Percentiles rank a stretch among this genome's conserved stretches.
Evolutionary conservation across 2,329 filamentous ascomycete species (phyloP).

Genomic region (Fusarium mexicanum): DNA sequence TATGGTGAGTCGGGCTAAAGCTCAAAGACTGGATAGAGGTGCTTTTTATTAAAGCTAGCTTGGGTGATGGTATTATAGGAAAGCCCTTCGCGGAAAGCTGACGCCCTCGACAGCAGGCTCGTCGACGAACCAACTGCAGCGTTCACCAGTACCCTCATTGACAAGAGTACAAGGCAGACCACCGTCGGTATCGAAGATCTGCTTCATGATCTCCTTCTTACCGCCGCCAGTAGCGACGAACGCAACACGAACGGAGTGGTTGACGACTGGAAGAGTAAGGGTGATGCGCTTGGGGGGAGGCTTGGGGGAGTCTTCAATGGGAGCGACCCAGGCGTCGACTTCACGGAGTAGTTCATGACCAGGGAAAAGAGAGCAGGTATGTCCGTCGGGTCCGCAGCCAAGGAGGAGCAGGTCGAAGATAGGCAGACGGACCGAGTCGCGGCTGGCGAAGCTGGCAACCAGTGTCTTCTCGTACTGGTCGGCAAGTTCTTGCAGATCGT

Average conservation of each 20-base stretch:
- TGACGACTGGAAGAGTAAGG: conserved; percentile 89
- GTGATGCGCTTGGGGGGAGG: conserved; percentile 92
- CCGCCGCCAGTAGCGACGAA: conserved; percentile 90
- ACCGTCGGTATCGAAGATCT: conserved; percentile 85
- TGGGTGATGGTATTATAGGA: conserved; percentile 51
- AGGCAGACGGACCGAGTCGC: conserved; percentile 93
- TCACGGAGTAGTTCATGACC: conserved; percentile 88
- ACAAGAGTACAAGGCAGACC: conserved; percentile 87
- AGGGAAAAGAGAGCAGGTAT: conserved; percentile 97
- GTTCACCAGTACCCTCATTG: conserved; percentile 84
- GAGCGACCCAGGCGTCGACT: conserved; percentile 88
- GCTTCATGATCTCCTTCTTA: conserved; percentile 92
- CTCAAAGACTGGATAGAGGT: conserved; percentile 11
- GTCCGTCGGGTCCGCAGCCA: conserved; percentile 93
- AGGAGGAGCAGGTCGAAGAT: conserved; percentile 95
- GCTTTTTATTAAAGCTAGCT: conserved; percentile 20
- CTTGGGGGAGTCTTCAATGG: conserved; percentile 94
- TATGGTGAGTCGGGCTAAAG: conserved; percentile 14
- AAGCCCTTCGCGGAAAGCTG: conserved; percentile 78
- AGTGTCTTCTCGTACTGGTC: conserved; percentile 93
- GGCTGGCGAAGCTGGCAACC: conserved; percentile 85
- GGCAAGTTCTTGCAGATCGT: conserved; percentile 90
- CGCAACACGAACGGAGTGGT: conserved; percentile 84
- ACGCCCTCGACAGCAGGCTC: conserved; percentile 86
- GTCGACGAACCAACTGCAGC: conserved; percentile 96